These are phyloP conservation scores for Spergularia marina DNA, from an alignment of 148 eudicot genomes.

Conservation along the genomic window DNA sequence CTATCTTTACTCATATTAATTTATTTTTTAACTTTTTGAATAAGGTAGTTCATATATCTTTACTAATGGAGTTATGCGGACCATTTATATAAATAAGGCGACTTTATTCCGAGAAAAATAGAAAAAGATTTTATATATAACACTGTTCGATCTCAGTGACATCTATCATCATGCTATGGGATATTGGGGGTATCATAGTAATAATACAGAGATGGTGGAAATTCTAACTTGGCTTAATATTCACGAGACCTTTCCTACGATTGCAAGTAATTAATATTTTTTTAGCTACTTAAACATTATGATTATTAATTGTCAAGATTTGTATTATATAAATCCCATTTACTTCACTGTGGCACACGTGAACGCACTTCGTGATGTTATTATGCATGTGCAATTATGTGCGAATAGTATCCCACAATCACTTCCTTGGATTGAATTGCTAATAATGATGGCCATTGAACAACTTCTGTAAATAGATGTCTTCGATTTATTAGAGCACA, in stretches of 20 bases:
- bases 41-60: too few species aligned
- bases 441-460: background rate
- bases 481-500: too few species aligned
- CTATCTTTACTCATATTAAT: too few species aligned
- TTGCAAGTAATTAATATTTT: too few species aligned
- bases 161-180: background rate
- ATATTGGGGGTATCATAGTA: background rate
- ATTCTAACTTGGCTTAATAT: constrained; percentile 6
- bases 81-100: constrained; percentile 12
- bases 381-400: constrained; percentile 17
- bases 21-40: too few species aligned
- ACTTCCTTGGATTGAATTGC: constrained; percentile 1
- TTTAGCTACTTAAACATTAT: too few species aligned
- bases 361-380: constrained; percentile 17
- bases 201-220: constrained; percentile 1
- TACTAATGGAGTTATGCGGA: background rate
- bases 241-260: constrained; percentile 4
- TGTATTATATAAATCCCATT: background rate
- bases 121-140: background rate
- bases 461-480: too few species aligned
- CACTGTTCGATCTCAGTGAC: constrained; percentile 8
- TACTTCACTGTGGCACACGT: constrained; percentile 11
- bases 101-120: constrained; percentile 19
- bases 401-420: background rate
- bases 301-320: background rate